Evolutionary conservation across 768 basidiomycete species (phyloP).

Genomic region (Saitozyma podzolica): DNA sequence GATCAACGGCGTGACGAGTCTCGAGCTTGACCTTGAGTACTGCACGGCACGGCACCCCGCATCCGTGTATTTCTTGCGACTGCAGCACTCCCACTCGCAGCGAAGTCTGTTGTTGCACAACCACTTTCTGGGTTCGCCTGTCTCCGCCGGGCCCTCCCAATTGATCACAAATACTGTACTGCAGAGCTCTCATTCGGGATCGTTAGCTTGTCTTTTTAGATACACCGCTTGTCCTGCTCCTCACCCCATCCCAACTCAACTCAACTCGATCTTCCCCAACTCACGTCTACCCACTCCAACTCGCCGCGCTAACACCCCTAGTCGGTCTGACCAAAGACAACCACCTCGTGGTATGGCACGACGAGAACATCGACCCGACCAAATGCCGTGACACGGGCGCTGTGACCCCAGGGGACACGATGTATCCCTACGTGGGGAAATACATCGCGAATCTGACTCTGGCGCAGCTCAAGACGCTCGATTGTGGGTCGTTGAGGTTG

Average conservation of each 20-base stretch:
- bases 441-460: constrained; percentile 56
- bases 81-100: too few species aligned
- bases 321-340: constrained; percentile 61
- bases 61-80: too few species aligned
- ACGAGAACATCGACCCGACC: constrained; percentile 63
- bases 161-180: too few species aligned
- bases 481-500: constrained; percentile 72
- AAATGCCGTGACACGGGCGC: constrained; percentile 73
- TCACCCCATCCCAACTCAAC: too few species aligned
- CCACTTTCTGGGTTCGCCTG: too few species aligned
- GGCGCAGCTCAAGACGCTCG: constrained; percentile 74
- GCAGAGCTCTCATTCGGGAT: neutral
- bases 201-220: too few species aligned
- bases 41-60: too few species aligned
- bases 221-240: too few species aligned
- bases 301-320: neutral
- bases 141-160: too few species aligned
- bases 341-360: constrained; percentile 76
- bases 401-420: constrained; percentile 43
- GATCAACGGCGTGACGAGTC: constrained; percentile 70
- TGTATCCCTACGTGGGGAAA: constrained; percentile 45
- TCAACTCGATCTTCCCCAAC: too few species aligned
- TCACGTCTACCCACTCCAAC: too few species aligned
- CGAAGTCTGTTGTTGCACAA: too few species aligned
- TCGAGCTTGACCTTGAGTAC: constrained; percentile 63